Evolutionary conservation across 2,329 filamentous ascomycete species (phyloP).

Genomic region (Xylogone sp.): DNA sequence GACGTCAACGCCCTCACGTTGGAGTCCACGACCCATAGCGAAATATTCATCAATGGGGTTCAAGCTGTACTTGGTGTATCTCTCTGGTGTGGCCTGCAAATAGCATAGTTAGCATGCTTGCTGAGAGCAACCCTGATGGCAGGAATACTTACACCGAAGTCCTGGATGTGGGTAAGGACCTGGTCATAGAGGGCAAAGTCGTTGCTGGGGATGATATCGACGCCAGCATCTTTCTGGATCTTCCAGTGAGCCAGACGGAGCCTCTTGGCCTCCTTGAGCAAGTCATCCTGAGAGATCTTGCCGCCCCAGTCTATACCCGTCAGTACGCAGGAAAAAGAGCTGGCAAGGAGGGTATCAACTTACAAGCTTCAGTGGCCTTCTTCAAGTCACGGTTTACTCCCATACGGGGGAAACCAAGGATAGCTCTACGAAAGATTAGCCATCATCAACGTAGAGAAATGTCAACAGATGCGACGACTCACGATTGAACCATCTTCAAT

Average conservation of each 20-base stretch:
- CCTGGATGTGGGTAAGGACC: conserved; percentile 95
- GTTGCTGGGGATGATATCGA: conserved; percentile 97
- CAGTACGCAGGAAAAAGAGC: conserved; percentile 31
- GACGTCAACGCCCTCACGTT: conserved; percentile 91
- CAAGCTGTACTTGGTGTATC: conserved; percentile 88
- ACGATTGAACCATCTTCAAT: conserved; percentile 58
- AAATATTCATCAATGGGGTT: conserved; percentile 95
- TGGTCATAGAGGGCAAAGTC: conserved; percentile 99
- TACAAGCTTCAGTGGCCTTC: conserved; percentile 94
- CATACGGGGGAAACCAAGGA: conserved; percentile 99
- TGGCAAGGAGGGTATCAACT: conserved; percentile 4
- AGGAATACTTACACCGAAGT: conserved; percentile 74
- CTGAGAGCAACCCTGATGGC: conserved; percentile 3
- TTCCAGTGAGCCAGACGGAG: conserved; percentile 97
- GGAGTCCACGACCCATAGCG: conserved; percentile 98
- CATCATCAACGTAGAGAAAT: conserved; percentile 9
- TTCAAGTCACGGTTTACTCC: conserved; percentile 98
- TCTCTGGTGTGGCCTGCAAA: conserved; percentile 76
- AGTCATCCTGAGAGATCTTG: conserved; percentile 88
- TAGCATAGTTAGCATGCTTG: conserved; percentile 11
- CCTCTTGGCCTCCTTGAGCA: conserved; percentile 92
- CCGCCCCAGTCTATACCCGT: conserved; percentile 64
- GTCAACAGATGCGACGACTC: conserved; percentile 26
- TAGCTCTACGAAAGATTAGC: conserved; percentile 38
- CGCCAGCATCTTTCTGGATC: conserved; percentile 97